phyloP scores from a whole-genome alignment of 306 rosid genomes.

The Cicer bijugum region DNA sequence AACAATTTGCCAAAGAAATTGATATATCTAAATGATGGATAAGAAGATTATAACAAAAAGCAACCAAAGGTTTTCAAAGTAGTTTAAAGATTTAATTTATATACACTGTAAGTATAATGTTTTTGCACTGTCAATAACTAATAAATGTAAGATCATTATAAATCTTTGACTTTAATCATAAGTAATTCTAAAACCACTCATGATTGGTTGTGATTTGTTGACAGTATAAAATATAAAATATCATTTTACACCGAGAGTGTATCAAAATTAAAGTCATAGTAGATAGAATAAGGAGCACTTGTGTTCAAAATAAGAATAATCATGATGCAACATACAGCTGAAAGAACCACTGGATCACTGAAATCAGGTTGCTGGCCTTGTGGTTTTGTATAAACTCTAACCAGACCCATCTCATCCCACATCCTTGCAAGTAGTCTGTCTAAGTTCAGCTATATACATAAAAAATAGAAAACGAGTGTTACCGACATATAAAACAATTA shows the following conservation, averaged over 20 bases:
- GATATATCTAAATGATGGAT: constrained; percentile 6
- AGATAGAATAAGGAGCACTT: constrained; percentile 19
- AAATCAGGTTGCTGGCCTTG: constrained; percentile 99
- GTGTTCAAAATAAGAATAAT: constrained; percentile 29
- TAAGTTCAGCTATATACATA: constrained; percentile 76
- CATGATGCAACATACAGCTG: constrained; percentile 69
- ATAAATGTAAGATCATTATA: too few species aligned
- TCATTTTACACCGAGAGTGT: too few species aligned
- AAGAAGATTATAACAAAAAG: constrained; percentile 1
- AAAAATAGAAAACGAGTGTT: constrained; percentile 19
- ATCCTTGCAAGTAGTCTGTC: constrained; percentile 92
- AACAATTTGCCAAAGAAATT: constrained; percentile 46
- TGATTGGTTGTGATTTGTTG: too few species aligned
- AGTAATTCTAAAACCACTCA: too few species aligned
- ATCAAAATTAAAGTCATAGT: neutral
- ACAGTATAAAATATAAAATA: too few species aligned
- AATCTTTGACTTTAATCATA: too few species aligned
- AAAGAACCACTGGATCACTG: constrained; percentile 89
- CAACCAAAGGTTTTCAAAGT: constrained; percentile 12
- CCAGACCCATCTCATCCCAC: constrained; percentile 99
- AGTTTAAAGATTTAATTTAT: too few species aligned
- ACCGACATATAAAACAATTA: constrained; percentile 7
- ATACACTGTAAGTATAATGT: too few species aligned
- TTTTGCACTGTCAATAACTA: too few species aligned
- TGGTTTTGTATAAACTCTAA: constrained; percentile 95